These are phyloP conservation scores for Hymenotorrendiella dingleyae DNA, from an alignment of 2,329 filamentous ascomycete species.

Conservation along the genomic window DNA sequence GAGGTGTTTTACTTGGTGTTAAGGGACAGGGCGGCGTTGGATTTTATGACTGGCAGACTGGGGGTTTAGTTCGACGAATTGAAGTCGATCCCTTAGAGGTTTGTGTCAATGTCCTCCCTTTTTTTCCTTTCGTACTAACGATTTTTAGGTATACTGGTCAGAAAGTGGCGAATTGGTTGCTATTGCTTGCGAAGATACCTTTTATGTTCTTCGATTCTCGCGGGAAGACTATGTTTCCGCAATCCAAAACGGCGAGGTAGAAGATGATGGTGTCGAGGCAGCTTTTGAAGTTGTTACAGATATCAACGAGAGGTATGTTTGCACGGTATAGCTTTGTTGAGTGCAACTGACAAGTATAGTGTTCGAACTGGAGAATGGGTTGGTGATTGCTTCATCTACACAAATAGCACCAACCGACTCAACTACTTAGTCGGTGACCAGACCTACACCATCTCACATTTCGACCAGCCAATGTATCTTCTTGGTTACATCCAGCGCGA, in stretches of 20 bases:
- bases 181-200: slow-evolving; percentile 89
- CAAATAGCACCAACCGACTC: slow-evolving; percentile 89
- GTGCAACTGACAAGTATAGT: slow-evolving; percentile 36
- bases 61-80: slow-evolving; percentile 83
- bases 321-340: not conserved
- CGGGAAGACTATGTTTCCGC: slow-evolving; percentile 83
- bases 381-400: slow-evolving; percentile 98
- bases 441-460: slow-evolving; percentile 95
- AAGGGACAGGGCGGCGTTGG: slow-evolving; percentile 92
- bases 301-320: slow-evolving; percentile 72
- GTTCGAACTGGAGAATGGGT: slow-evolving; percentile 97
- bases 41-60: slow-evolving; percentile 93
- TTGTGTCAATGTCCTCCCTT: not conserved
- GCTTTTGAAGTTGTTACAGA: slow-evolving; percentile 96
- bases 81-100: slow-evolving; percentile 61
- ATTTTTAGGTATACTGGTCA: slow-evolving; percentile 80
- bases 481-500: slow-evolving; percentile 93
- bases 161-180: slow-evolving; percentile 91
- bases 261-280: slow-evolving; percentile 82
- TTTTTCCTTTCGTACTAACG: slow-evolving; percentile 8
- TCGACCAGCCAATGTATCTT: slow-evolving; percentile 91
- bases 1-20: slow-evolving; percentile 85
- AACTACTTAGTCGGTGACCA: slow-evolving; percentile 98
- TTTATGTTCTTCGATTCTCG: slow-evolving; percentile 89
- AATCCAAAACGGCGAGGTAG: slow-evolving; percentile 72